Evolutionary conservation across 139 green algal species (phyloP), one percentile per base, ranked within the genome.

Genomic region (Chlorella sorokiniana): DNA sequence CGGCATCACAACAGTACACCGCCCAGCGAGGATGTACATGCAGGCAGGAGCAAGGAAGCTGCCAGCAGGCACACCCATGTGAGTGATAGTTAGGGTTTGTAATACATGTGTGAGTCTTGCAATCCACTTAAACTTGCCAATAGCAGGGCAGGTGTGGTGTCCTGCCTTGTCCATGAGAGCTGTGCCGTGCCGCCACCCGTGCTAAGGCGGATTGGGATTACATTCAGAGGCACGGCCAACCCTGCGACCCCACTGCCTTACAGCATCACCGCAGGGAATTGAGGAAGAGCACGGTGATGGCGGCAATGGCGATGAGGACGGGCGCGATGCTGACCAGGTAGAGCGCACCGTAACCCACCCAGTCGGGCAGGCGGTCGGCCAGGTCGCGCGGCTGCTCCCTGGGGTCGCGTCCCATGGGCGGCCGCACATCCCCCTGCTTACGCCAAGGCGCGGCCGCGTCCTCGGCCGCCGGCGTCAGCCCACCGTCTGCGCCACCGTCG

Each of bases 331-430:
- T 93, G 37, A 98, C 83, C 38, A 91, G 81, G 76, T 97, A 98
- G 25, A 98, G 86, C 27, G 89, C 86, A 67, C 89, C 85, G 76
- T 95, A 97, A 18, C 95, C 95, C 35, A 97, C 83, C 94, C 93
- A 96, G 70, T 92, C 92, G 18, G 93, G 94, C 79, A 98, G 83
- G 77, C 89, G 86, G 85, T 96, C 93, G 11, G 79, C 70, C 23
- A 95, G 67, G 5, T 51, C 64, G 78, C 94, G 86, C 23, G 91
- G 89, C 86, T 91, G 86, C 64, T 98, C 93, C 83, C 76, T 86
- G 85, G 91, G 56, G 77, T 92, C 89, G 1, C 91, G 76, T 2
- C 88, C 88, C 38, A 93, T 86, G n/a, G 83, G 87, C 64, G 75
- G 85, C 33, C 65, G 79, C 10, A 76, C 40, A 33, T 77, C 51